Conservation (phyloP, 768 basidiomycete species). For the Chalciporus sphaerocephalus region DNA sequence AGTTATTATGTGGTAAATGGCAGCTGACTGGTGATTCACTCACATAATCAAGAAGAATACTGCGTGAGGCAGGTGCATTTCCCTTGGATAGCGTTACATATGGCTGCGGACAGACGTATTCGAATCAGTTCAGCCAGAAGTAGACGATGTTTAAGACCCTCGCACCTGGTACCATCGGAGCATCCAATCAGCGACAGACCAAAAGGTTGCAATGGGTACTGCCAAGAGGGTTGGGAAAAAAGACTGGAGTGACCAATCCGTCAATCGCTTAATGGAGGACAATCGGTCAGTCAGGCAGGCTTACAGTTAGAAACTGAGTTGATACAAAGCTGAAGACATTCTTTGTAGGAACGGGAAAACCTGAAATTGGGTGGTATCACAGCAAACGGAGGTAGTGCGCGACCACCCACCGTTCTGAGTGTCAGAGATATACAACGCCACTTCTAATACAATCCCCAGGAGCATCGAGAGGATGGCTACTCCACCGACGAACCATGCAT, state of each 20-base stretch:
- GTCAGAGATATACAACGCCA: conserved; percentile 41
- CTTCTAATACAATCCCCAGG: conserved; percentile 46
- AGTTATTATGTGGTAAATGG: too few species aligned
- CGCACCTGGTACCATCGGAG: conserved; percentile 51
- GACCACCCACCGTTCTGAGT: conserved; percentile 36
- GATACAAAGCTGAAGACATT: conserved; percentile 47
- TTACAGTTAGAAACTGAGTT: conserved; percentile 36
- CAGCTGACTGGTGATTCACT: conserved; percentile 17
- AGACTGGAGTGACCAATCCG: conserved; percentile 32
- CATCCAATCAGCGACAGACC: conserved; percentile 48
- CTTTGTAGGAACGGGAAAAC: conserved; percentile 44
- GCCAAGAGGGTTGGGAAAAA: conserved; percentile 52
- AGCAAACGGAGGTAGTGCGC: not conserved
- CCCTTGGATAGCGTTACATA: conserved; percentile 56
- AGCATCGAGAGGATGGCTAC: conserved; percentile 42
- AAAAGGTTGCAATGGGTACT: conserved; percentile 43
- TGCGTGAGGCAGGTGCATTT: conserved; percentile 49
- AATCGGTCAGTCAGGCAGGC: conserved; percentile 21
- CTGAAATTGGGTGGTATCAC: conserved; percentile 24
- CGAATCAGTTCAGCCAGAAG: not conserved
- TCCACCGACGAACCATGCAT: conserved; percentile 39
- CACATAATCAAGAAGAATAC: conserved; percentile 66
- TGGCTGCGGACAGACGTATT: conserved; percentile 46
- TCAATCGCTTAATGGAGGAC: not conserved
- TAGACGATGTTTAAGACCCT: not conserved